Conservation (phyloP, 352 stramenopile species). For the Globisporangium paroecandrum region DNA sequence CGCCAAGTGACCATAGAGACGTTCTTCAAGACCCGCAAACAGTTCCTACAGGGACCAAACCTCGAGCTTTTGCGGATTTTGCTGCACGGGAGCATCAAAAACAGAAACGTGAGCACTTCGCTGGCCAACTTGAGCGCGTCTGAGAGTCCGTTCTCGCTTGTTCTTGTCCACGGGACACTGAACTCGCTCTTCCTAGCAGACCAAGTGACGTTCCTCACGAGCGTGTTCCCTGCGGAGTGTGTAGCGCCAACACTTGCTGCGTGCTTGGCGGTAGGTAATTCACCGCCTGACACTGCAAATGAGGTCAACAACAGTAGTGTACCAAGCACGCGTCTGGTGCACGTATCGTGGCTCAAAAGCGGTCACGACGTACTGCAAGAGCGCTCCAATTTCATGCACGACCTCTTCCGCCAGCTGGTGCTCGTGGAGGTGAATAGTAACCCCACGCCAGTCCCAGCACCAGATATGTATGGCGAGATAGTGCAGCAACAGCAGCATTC, state of each 20-base stretch:
- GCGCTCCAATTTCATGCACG: slow-evolving; percentile 43
- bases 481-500: background rate
- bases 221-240: slow-evolving; percentile 18
- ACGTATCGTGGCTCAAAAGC: slow-evolving; percentile 73
- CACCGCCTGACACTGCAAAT: slow-evolving; percentile 3
- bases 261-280: slow-evolving; percentile 10
- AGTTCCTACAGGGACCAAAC: slow-evolving; percentile 39
- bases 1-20: slow-evolving; percentile 37
- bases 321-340: slow-evolving; percentile 19
- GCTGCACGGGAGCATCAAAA: slow-evolving; percentile 49
- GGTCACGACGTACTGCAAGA: slow-evolving; percentile 74
- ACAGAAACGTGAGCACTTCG: slow-evolving; percentile 21
- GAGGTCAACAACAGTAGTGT: background rate
- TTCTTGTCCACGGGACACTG: slow-evolving; percentile 59
- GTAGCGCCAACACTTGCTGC: slow-evolving; percentile 7
- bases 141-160: slow-evolving; percentile 36
- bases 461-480: background rate
- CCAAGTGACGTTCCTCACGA: slow-evolving; percentile 25
- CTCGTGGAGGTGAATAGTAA: background rate
- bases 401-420: slow-evolving; percentile 49
- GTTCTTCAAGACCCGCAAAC: slow-evolving; percentile 48
- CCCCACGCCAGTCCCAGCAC: background rate
- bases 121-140: slow-evolving; percentile 30
- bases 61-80: slow-evolving; percentile 34
- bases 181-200: slow-evolving; percentile 40